Conservation (phyloP, 352 stramenopile species). For the Blastocystis sp. region DNA sequence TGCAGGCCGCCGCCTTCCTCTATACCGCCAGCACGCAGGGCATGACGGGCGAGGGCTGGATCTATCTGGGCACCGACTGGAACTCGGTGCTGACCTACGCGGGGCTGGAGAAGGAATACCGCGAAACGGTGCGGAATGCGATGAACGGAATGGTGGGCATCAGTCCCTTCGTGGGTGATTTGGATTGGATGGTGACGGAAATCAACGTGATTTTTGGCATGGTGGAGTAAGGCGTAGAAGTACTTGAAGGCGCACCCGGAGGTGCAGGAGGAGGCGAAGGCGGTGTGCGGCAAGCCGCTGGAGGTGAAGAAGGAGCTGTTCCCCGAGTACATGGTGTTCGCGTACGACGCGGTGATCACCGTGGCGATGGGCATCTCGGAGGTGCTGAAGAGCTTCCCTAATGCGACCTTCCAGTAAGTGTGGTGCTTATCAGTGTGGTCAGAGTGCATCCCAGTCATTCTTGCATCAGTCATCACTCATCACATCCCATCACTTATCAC, state of each 20-base stretch:
- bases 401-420: conserved; percentile 37
- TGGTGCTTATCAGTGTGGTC: neutral
- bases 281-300: neutral
- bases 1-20: conserved; percentile 40
- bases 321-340: conserved; percentile 54
- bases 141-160: conserved; percentile 70
- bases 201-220: neutral
- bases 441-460: too few species aligned
- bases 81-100: conserved; percentile 7
- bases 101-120: neutral
- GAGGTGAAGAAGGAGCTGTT: neutral
- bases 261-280: conserved; percentile 26
- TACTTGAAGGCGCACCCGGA: conserved; percentile 19
- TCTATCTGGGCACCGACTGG: conserved; percentile 68
- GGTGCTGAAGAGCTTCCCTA: neutral
- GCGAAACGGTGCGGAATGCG: neutral
- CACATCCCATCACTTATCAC: too few species aligned
- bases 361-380: neutral
- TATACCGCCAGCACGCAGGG: neutral
- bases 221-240: neutral
- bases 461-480: too few species aligned
- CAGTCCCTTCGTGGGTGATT: conserved; percentile 9
- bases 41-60: conserved; percentile 68
- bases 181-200: neutral
- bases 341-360: conserved; percentile 31